Evolutionary conservation across 2,329 filamentous ascomycete genomes (phyloP).

Genomic region (Didymella pomorum): DNA sequence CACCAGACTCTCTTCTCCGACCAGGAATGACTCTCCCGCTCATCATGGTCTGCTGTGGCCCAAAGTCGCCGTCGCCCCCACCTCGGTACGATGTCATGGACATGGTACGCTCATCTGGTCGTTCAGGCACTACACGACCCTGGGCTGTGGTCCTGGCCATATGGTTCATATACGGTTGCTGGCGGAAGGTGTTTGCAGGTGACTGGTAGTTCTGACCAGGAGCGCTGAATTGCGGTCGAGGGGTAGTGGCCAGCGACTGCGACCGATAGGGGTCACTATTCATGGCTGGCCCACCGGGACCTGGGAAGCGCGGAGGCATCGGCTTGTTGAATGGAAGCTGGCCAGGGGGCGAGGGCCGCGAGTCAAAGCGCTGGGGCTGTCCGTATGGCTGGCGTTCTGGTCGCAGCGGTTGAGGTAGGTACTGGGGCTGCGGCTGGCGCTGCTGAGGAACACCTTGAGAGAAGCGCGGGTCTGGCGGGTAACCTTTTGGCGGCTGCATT

Average conservation of each 20-base stretch:
- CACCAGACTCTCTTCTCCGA: conserved; percentile 67
- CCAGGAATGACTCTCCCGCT: conserved; percentile 90
- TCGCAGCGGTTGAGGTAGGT: conserved; percentile 67
- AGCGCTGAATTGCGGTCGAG: conserved; percentile 76
- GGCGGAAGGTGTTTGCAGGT: conserved; percentile 78
- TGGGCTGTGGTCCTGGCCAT: conserved; percentile 86
- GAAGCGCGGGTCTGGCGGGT: conserved; percentile 47
- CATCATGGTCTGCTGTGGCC: conserved; percentile 78
- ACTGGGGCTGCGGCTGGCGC: conserved; percentile 61
- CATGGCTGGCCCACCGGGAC: conserved; percentile 69
- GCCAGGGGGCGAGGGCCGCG: conserved; percentile 60
- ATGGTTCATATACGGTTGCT: conserved; percentile 74
- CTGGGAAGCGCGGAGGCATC: conserved; percentile 63
- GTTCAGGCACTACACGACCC: conserved; percentile 88
- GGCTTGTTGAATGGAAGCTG: conserved; percentile 63
- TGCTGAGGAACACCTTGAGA: conserved; percentile 48
- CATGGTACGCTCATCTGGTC: conserved; percentile 93
- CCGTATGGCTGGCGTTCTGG: conserved; percentile 75
- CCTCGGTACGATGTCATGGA: conserved; percentile 86
- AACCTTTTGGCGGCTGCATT: conserved; percentile 48
- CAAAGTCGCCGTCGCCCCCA: conserved; percentile 77
- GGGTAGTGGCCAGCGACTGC: conserved; percentile 84
- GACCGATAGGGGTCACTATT: conserved; percentile 88
- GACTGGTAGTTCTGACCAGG: conserved; percentile 53
- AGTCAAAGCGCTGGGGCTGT: conserved; percentile 74